Percentiles rank a stretch among this genome's conserved stretches.
Conservation (phyloP, 176 grass and related monocot genomes). For the Cocos nucifera region DNA sequence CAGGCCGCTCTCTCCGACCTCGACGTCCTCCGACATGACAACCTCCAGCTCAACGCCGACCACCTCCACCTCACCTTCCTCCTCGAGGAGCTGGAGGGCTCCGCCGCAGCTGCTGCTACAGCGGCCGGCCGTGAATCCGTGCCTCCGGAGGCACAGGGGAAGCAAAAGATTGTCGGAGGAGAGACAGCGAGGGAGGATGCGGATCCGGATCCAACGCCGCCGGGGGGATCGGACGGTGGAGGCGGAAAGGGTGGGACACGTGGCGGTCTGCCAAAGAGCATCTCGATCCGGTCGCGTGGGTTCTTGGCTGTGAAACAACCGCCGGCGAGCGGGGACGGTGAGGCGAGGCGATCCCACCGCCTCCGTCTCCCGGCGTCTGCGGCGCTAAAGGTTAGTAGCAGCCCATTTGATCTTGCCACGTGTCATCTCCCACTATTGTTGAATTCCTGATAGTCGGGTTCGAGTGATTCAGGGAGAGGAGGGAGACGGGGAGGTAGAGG, state of each 20-base stretch:
- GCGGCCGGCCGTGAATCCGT: not conserved
- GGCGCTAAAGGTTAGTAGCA: conserved; percentile 28
- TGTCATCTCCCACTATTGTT: not conserved
- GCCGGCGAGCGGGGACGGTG: not conserved
- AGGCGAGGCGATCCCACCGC: conserved; percentile 32
- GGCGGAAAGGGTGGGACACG: conserved; percentile 25
- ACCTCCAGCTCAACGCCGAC: conserved; percentile 40
- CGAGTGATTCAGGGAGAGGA: conserved; percentile 7
- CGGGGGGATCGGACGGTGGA: conserved; percentile 12
- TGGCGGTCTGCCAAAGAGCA: conserved; percentile 46
- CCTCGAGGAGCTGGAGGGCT: conserved; percentile 35
- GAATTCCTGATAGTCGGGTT: too few species aligned
- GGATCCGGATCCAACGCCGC: conserved; percentile 16
- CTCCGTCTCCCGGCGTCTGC: conserved; percentile 37
- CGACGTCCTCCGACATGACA: conserved; percentile 45
- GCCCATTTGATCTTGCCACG: conserved; percentile 5
- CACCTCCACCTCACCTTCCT: conserved; percentile 52
- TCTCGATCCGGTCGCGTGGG: conserved; percentile 51
- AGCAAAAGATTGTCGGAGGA: conserved; percentile 17
- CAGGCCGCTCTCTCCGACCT: conserved; percentile 30
- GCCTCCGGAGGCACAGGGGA: not conserved
- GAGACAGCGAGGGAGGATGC: not conserved
- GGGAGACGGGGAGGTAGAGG: conserved; percentile 33
- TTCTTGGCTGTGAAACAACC: conserved; percentile 27
- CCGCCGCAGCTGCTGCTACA: not conserved